Evolutionary conservation across 2,329 filamentous ascomycete species (phyloP).

Genomic region (Truncatella angustata): DNA sequence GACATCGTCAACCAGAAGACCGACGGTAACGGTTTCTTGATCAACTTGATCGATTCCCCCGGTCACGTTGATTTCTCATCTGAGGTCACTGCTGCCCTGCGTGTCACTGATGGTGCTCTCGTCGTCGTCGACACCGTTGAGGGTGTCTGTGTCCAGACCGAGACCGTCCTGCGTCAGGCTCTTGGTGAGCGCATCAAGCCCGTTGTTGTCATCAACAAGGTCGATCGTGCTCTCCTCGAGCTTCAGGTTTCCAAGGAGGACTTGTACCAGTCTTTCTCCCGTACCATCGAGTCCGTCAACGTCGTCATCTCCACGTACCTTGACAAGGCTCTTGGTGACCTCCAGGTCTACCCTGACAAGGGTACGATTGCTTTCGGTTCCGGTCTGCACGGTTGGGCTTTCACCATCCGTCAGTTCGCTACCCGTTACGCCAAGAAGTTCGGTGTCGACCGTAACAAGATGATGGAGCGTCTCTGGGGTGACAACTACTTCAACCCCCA

Average conservation of each 20-base stretch:
- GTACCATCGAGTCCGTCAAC: constrained; percentile 99
- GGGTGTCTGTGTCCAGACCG: constrained; percentile 99
- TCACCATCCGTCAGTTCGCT: constrained; percentile 98
- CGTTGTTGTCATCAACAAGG: constrained; percentile 99
- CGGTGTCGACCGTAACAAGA: constrained; percentile 99
- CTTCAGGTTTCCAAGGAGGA: constrained; percentile 99
- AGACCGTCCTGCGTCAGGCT: constrained; percentile 98
- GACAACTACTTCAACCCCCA: constrained; percentile 99
- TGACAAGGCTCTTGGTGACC: constrained; percentile 94
- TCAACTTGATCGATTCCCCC: constrained; percentile 99
- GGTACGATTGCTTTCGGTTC: constrained; percentile 99
- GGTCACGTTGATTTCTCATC: constrained; percentile 99
- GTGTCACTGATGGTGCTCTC: constrained; percentile 99
- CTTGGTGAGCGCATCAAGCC: constrained; percentile 99
- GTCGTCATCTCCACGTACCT: constrained; percentile 99
- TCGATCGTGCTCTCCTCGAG: constrained; percentile 98
- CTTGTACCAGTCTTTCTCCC: constrained; percentile 98
- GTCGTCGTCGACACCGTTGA: constrained; percentile 99
- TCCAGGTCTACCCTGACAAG: constrained; percentile 97
- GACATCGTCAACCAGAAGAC: constrained; percentile 88
- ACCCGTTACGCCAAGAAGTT: constrained; percentile 98
- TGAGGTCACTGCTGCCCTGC: constrained; percentile 97
- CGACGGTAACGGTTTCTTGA: constrained; percentile 94
- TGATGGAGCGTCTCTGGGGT: constrained; percentile 99
- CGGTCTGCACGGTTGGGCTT: constrained; percentile 99